phyloP scores from a whole-genome alignment of 306 rosid species.

The Corylus americana region DNA sequence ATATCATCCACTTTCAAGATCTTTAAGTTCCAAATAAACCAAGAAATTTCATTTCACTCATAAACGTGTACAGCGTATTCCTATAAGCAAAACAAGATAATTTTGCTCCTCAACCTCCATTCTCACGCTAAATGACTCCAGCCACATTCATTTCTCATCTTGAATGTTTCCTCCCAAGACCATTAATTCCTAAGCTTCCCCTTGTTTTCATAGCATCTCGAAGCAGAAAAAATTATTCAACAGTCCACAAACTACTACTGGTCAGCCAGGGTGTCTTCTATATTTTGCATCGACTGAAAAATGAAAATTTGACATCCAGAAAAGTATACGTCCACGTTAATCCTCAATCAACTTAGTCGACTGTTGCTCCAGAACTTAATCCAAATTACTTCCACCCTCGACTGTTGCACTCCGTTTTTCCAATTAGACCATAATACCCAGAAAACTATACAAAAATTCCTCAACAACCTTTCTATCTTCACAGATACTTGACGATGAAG shows the following conservation, averaged over 20 bases:
- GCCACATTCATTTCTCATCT: not conserved
- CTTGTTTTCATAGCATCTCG: not conserved
- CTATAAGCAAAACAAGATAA: not conserved
- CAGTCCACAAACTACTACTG: not conserved
- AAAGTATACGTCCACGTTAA: not conserved
- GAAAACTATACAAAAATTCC: not conserved
- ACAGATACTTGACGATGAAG: not conserved
- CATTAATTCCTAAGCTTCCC: not conserved
- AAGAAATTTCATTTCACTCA: too few relatives aligned
- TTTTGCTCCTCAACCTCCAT: not conserved
- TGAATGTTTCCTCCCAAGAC: not conserved
- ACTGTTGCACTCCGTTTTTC: not conserved
- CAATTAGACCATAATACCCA: not conserved
- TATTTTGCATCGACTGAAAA: not conserved
- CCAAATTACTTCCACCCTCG: not conserved
- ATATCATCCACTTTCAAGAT: too few relatives aligned
- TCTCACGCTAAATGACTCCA: not conserved
- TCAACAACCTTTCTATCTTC: not conserved
- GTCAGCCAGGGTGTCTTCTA: not conserved
- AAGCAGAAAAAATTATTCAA: not conserved
- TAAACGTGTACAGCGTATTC: not conserved
- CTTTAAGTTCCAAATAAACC: not conserved
- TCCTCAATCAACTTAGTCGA: not conserved
- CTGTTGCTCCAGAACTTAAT: not conserved
- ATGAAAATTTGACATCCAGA: not conserved